These are phyloP conservation scores for Aspergillus aculeatus DNA, from an alignment of 2,329 filamentous ascomycete genomes.

Conservation along the genomic window DNA sequence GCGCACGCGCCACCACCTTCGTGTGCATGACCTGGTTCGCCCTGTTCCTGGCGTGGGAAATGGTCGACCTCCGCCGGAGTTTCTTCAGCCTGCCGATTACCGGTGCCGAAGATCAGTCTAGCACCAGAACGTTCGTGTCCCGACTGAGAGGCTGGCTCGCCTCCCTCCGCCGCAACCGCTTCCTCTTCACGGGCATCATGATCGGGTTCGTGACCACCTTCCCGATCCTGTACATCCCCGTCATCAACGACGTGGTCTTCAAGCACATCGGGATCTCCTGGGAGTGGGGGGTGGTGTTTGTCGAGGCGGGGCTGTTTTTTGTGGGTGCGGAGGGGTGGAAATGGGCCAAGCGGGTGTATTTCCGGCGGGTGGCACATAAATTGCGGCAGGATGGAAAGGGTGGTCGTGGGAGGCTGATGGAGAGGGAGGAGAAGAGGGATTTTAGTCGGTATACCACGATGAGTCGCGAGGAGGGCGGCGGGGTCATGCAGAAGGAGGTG, in stretches of 20 bases:
- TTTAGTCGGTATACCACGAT: slow-evolving; percentile 37
- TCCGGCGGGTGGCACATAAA: slow-evolving; percentile 36
- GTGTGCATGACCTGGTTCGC: slow-evolving; percentile 74
- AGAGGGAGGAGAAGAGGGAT: slow-evolving; percentile 17
- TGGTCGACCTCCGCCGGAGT: slow-evolving; percentile 68
- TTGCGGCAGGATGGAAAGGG: too few relatives aligned
- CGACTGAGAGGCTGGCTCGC: slow-evolving; percentile 60
- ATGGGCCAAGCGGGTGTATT: slow-evolving; percentile 61
- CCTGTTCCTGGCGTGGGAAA: slow-evolving; percentile 76
- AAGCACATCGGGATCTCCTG: slow-evolving; percentile 64
- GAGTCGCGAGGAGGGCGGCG: slow-evolving; percentile 19
- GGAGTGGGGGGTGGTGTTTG: slow-evolving; percentile 69
- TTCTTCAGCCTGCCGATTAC: slow-evolving; percentile 56
- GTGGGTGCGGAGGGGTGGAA: slow-evolving; percentile 66
- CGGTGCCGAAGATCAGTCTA: slow-evolving; percentile 54
- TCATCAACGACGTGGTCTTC: slow-evolving; percentile 64
- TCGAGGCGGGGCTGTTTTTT: slow-evolving; percentile 62
- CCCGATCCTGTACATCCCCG: slow-evolving; percentile 66
- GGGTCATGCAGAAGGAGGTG: not conserved
- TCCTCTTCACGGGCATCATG: slow-evolving; percentile 66
- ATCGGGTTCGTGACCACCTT: slow-evolving; percentile 58
- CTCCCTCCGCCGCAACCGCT: slow-evolving; percentile 70
- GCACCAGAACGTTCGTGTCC: not conserved
- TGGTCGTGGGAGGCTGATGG: not conserved
- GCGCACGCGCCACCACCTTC: slow-evolving; percentile 70